phyloP scores from a whole-genome alignment of 2,329 filamentous ascomycete species.

The Fusarium siculi region DNA sequence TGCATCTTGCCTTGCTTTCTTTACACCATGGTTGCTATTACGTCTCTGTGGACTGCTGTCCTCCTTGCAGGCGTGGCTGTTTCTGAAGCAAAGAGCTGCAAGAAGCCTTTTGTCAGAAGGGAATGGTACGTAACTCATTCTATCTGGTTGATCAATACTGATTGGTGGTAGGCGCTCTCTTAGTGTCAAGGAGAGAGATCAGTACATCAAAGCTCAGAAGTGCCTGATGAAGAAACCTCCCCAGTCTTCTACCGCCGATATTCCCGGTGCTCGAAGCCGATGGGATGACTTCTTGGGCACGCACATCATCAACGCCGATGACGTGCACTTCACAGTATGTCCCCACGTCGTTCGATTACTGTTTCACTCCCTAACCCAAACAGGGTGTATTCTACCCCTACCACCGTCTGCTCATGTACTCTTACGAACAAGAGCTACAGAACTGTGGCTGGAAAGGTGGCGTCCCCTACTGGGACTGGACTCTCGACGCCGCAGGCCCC shows the following conservation, averaged over 20 bases:
- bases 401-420: constrained; percentile 22
- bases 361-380: not conserved
- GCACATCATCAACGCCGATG: constrained; percentile 27
- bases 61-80: constrained; percentile 2
- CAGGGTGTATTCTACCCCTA: constrained; percentile 31
- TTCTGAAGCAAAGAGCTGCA: constrained; percentile 9
- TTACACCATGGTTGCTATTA: constrained; percentile 7
- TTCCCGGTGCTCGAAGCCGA: constrained; percentile 21
- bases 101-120: constrained; percentile 15
- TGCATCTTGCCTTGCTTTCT: not conserved
- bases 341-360: rapidly evolving
- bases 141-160: rapidly evolving
- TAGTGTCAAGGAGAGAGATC: constrained; percentile 5
- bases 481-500: constrained; percentile 21
- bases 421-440: constrained; percentile 41
- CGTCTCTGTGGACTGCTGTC: constrained; percentile 9
- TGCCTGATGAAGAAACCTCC: constrained; percentile 25
- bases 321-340: constrained; percentile 28
- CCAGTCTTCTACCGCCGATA: constrained; percentile 7
- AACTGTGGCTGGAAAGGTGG: constrained; percentile 39
- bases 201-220: constrained; percentile 32
- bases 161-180: constrained; percentile 11
- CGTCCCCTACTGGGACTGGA: constrained; percentile 42
- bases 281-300: constrained; percentile 33
- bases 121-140: constrained; percentile 1